Conservation (phyloP, 2,329 filamentous ascomycete genomes). For the Chrysoporthe austroafricana region DNA sequence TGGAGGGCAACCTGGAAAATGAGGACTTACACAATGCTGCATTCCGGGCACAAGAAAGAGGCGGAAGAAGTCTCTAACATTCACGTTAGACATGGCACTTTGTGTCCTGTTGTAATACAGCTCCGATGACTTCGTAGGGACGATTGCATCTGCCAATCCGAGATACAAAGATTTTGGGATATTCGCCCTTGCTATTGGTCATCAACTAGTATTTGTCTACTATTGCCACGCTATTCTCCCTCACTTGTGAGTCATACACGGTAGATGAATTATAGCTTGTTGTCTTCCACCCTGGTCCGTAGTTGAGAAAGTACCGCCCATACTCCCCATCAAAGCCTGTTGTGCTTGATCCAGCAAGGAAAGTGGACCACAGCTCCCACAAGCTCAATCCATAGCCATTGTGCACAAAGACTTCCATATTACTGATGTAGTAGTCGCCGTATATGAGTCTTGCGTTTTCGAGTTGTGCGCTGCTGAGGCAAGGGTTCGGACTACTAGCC, state of each 20-base stretch:
- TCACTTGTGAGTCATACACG: slow-evolving; percentile 12
- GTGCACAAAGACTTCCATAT: slow-evolving; percentile 42
- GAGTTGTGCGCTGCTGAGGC: slow-evolving; percentile 43
- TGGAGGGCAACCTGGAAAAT: background rate
- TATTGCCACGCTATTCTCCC: slow-evolving; percentile 35
- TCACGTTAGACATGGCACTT: slow-evolving; percentile 33
- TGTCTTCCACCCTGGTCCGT: slow-evolving; percentile 43
- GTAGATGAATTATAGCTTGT: slow-evolving; percentile 35
- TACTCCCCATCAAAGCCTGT: slow-evolving; percentile 42
- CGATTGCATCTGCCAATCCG: slow-evolving; percentile 46
- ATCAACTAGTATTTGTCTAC: slow-evolving; percentile 44
- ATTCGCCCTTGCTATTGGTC: slow-evolving; percentile 44
- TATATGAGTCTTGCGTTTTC: slow-evolving; percentile 32
- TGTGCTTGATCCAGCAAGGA: slow-evolving; percentile 32
- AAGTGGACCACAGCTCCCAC: slow-evolving; percentile 42
- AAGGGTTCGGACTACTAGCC: slow-evolving; percentile 29
- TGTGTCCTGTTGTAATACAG: slow-evolving; percentile 40
- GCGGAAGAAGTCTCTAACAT: slow-evolving; percentile 47
- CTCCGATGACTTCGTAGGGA: slow-evolving; percentile 43
- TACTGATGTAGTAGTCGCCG: slow-evolving; percentile 26
- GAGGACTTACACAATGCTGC: slow-evolving; percentile 43
- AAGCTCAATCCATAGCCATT: slow-evolving; percentile 52
- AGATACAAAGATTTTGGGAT: slow-evolving; percentile 51
- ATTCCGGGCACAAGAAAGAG: slow-evolving; percentile 56
- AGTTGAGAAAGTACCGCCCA: slow-evolving; percentile 45